Evolutionary conservation across 768 basidiomycete genomes (phyloP), one percentile per base, ranked within the genome.

Genomic region (Floccularia luteovirens): DNA sequence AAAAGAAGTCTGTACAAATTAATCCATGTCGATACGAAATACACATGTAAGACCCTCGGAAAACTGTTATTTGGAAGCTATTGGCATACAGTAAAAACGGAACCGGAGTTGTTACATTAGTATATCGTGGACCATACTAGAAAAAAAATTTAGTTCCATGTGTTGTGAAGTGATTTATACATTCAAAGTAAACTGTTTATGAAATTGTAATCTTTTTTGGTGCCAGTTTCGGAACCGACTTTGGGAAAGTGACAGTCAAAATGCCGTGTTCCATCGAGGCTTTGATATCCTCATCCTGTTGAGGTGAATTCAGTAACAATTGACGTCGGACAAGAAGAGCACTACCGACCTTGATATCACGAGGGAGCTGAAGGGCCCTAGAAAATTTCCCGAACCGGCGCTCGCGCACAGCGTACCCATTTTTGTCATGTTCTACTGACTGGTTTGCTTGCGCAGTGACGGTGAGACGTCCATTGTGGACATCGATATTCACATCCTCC

Each of bases 231-330:
- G 14, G 36, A 13, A 7, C 22, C 12, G 36, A 38, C 36, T 38
- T 38, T 2, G 36, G 36, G 36, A 38, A 38, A 8, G 36, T 38
- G 13, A 38, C 12, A 3, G 36, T 38, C 8, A 38, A 23, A 21
- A 38, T 24, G 21, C 36, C 36, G 17, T 38, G 20, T 4, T 38
- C 36, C 36, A 38, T 38, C 17, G 36, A 38, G 8, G 36, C 36
- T 3, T 38, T 38, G 22, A 38, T 38, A 2, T 38, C 36, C 24
- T 30, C 25, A 24, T 38, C 36, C 38, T 39, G 24, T 34, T 8
- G 14, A 28, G 14, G 14, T 8, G 14, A 8, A 28, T 28, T 14
- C 8, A 14, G 10, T 28, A 28, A 14, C 27, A 8, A 28, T 28
- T 8, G 10, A 8, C 14, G 8, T 8, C 10, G 27, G 27, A 28